Evolutionary conservation across 805 yeast species (phyloP), one percentile per base, ranked within the genome.

Genomic region (Myxozyma neglecta): DNA sequence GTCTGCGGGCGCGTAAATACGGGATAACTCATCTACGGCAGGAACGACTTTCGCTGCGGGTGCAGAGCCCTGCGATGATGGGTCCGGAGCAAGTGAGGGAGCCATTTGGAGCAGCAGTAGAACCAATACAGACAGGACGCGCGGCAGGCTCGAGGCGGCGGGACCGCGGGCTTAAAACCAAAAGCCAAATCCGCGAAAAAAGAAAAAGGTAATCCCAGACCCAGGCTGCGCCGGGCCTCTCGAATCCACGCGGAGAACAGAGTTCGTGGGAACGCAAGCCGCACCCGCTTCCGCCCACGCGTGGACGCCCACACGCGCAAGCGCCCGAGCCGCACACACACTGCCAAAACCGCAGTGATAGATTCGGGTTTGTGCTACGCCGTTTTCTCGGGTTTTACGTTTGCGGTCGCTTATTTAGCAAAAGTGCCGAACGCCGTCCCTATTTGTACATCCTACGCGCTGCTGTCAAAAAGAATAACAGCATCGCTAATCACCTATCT

Each of bases 1-100:
- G 16, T 56, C 57, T 1, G 50, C 32, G 20, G 34, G 29, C 1
- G 64, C 34, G 56, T 61, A 61, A 20, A 61, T 51, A 4, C 35
- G n/a, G 20, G 60, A 18, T n/a, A 60, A 55, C 24, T 53, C 40
- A 53, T 34, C 11, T 37, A 57, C 49, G 40, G 36, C 42, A 8
- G 64, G 61, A 13, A 60, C 57, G 37, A 16, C 43, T 16, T 48
- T 44, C 10, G 57, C 20, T 18, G 45, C 35, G 10, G 46, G 14
- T 3, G 50, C 35, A 13, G n/a, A 34, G 20, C 16, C n/a, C 10
- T 14, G 37, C 36, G 46, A 11, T 8, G 11, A 32, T n/a, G 42
- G 40, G 16, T 29, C 44, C 13, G 36, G 44, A 49, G 35, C 61
- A 40, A 47, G 42, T 6, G 61, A 53, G 43, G 54, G 61, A 5